Conservation (phyloP, 2,329 filamentous ascomycete genomes). For the Nakataea oryzae region DNA sequence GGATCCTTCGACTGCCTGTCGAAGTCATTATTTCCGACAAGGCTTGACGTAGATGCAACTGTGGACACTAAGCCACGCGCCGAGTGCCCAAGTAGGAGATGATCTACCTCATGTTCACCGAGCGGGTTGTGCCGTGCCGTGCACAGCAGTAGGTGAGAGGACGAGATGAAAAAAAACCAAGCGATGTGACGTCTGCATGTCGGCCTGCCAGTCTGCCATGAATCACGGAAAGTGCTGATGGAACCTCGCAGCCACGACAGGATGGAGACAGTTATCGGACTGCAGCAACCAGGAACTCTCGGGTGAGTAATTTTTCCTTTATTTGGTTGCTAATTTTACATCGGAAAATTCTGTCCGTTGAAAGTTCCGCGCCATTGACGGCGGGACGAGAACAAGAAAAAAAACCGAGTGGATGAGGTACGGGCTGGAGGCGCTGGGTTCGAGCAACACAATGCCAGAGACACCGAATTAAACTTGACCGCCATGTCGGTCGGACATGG, state of each 20-base stretch:
- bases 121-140: background rate
- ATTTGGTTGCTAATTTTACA: background rate
- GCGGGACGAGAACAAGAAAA: background rate
- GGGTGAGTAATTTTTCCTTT: background rate
- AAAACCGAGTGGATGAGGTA: background rate
- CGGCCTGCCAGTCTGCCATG: too few relatives aligned
- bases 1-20: too few relatives aligned
- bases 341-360: background rate
- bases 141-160: background rate
- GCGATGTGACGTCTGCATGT: background rate
- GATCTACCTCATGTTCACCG: background rate
- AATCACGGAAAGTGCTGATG: too few relatives aligned
- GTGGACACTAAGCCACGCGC: background rate
- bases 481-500: background rate
- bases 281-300: background rate
- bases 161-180: background rate
- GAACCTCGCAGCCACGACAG: background rate
- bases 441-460: background rate
- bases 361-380: too few relatives aligned
- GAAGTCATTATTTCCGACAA: background rate
- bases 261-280: background rate
- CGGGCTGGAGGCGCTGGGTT: background rate
- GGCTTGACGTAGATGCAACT: background rate
- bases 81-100: background rate
- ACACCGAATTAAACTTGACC: background rate